phyloP scores from a whole-genome alignment of 192 early-diverging fungal genomes.

The Rhizophlyctis rosea region DNA sequence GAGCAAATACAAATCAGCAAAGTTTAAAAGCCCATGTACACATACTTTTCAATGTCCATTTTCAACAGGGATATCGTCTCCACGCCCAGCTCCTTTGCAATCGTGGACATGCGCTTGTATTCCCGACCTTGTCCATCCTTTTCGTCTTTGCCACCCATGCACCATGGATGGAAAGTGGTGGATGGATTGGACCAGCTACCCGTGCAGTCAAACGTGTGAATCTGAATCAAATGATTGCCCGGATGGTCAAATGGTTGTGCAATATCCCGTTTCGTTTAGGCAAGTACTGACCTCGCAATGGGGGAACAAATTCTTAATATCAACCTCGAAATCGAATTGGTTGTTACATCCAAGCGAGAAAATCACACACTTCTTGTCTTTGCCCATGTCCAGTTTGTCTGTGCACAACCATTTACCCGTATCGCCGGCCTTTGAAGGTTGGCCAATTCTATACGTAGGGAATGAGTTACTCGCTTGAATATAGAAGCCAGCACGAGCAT shows the following conservation, averaged over 20 bases:
- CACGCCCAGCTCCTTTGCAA: slow-evolving; percentile 17
- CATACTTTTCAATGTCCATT: slow-evolving; percentile 18
- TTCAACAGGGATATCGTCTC: slow-evolving; percentile 6
- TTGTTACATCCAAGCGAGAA: slow-evolving; percentile 12
- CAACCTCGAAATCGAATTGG: slow-evolving; percentile 11
- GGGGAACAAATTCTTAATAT: slow-evolving; percentile 2
- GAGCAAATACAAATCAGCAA: too few species aligned
- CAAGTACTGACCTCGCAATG: background rate
- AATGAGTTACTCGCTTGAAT: too few species aligned
- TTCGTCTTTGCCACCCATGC: slow-evolving; percentile 7
- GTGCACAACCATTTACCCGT: slow-evolving; percentile 19
- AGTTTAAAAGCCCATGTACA: background rate
- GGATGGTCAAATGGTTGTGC: too few species aligned
- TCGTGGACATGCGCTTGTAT: slow-evolving; percentile 8
- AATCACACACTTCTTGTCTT: slow-evolving; percentile 10
- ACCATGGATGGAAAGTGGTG: slow-evolving; percentile 8
- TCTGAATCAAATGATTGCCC: background rate
- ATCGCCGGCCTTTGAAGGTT: slow-evolving; percentile 11
- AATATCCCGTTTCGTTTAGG: too few species aligned
- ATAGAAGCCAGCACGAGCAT: too few species aligned
- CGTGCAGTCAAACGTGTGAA: slow-evolving; percentile 20
- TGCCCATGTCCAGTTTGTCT: slow-evolving; percentile 5
- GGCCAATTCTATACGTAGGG: slow-evolving; percentile 4
- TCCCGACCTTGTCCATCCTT: background rate
- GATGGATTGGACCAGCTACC: slow-evolving; percentile 11